Base-by-base conservation (phyloP, 2,329 filamentous ascomycete genomes). In the Fusarium longipes region DNA sequence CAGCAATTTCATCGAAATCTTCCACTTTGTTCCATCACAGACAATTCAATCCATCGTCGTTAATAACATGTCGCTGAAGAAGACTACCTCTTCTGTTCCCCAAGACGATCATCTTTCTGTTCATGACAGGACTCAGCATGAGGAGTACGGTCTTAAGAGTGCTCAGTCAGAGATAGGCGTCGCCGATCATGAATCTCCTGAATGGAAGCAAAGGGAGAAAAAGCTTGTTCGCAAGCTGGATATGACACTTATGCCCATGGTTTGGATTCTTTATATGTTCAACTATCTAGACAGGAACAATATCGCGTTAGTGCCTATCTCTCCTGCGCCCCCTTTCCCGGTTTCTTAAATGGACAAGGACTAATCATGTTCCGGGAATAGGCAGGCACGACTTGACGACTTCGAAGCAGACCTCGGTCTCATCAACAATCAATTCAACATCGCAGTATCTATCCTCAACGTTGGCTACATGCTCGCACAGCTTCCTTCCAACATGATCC, bases 371-470 rank as follows among this genome's bases (percentile, higher is more conserved):
- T 18, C 20, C 20, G 33, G 12, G 9, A 6, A 27, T n/a, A 74
- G 70, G 8, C 71, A 74, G 55, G 73, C 71, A 8, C 56, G 68
- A n/a, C 63, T 75, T 4, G 65, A 60, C 15, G 50, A 53, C 2
- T 62, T 75, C n/a, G 64, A 75, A n/a, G 50, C 65, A 14, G 72
- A 75, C 24, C 64, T 75, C 5, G 63, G 57, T 2, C 70, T 75
- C 6, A 39, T 64, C 1, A 68, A 70, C 1, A 69, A 63, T 9
- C 59, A 75, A 22, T 75, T 70, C 36, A 72, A 70, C 14, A 63
- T 69, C 10, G 73, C 73, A 1, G 70, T 75, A 0, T 67, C 72
- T 0, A 74, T 75, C 18, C 45, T 75, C 9, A 74, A 67, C 27
- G 64, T 73, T 2, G 72, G 73, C 25, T 67, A 68, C 29, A 64